Evolutionary conservation across 1,284 basidiomycete species (phyloP).

Genomic region (Abortiporus biennis): DNA sequence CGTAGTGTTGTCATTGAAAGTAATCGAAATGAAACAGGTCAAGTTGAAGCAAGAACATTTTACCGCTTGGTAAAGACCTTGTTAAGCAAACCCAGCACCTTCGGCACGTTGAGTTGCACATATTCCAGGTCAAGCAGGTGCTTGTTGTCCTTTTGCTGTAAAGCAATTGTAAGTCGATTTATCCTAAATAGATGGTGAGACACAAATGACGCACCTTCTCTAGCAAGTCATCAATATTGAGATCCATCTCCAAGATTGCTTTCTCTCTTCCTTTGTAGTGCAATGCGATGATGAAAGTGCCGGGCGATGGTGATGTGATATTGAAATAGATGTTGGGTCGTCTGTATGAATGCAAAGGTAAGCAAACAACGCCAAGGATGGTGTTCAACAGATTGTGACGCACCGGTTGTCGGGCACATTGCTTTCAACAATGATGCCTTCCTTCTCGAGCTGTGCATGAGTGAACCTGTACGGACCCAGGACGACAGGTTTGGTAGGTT

Average conservation of each 20-base stretch:
- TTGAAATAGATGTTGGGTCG: slow-evolving; percentile 99
- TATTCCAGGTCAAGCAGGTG: slow-evolving; percentile 95
- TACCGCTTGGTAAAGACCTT: slow-evolving; percentile 86
- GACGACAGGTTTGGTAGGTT: slow-evolving; percentile 77
- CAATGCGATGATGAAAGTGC: slow-evolving; percentile 97
- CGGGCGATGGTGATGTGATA: slow-evolving; percentile 94
- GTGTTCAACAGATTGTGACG: not conserved
- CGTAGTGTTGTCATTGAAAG: not conserved
- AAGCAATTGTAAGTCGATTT: slow-evolving; percentile 10
- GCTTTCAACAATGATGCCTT: slow-evolving; percentile 98
- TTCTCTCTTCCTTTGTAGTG: slow-evolving; percentile 99
- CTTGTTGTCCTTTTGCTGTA: slow-evolving; percentile 97
- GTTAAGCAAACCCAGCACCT: slow-evolving; percentile 87
- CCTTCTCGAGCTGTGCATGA: slow-evolving; percentile 97
- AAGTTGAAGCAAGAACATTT: slow-evolving; percentile 23
- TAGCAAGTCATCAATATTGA: slow-evolving; percentile 97
- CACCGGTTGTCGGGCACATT: slow-evolving; percentile 97
- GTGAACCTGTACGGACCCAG: slow-evolving; percentile 97
- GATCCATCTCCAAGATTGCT: slow-evolving; percentile 99
- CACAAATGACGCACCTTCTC: slow-evolving; percentile 67
- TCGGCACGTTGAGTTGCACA: slow-evolving; percentile 94
- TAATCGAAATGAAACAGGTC: not conserved
- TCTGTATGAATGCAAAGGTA: slow-evolving; percentile 33
- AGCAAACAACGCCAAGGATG: slow-evolving; percentile 26
- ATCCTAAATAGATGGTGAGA: not conserved